phyloP scores from a whole-genome alignment of 2,329 filamentous ascomycete species.

The Aspergillus ustus region DNA sequence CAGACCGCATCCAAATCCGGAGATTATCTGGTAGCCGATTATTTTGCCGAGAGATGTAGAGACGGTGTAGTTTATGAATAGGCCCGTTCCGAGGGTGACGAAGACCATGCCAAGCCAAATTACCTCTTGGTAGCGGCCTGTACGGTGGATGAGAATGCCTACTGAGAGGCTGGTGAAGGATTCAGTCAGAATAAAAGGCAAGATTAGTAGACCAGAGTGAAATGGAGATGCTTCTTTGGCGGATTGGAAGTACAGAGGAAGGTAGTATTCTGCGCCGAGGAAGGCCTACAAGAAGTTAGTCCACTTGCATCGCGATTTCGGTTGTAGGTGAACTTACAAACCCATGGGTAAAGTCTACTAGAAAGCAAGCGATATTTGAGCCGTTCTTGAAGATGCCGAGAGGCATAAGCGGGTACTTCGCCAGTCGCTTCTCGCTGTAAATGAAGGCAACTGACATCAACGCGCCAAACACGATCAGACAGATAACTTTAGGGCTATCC shows the following conservation, averaged over 20 bases:
- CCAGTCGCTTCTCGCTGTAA: slow-evolving; percentile 66
- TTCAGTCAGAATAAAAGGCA: slow-evolving; percentile 61
- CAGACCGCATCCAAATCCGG: slow-evolving; percentile 56
- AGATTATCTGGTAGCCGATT: slow-evolving; percentile 56
- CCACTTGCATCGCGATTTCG: not conserved
- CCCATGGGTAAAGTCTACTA: slow-evolving; percentile 53
- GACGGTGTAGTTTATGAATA: slow-evolving; percentile 50
- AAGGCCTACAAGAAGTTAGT: slow-evolving; percentile 56
- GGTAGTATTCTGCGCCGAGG: slow-evolving; percentile 69
- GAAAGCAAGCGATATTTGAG: slow-evolving; percentile 63
- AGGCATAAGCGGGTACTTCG: slow-evolving; percentile 71
- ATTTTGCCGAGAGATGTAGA: slow-evolving; percentile 46
- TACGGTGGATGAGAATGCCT: slow-evolving; percentile 57
- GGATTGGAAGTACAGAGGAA: slow-evolving; percentile 75
- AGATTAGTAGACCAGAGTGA: slow-evolving; percentile 61
- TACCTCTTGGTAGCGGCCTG: slow-evolving; percentile 53
- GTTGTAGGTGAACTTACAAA: slow-evolving; percentile 37
- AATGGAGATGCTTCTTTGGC: slow-evolving; percentile 66
- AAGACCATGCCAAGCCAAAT: slow-evolving; percentile 51
- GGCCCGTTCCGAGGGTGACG: slow-evolving; percentile 52
- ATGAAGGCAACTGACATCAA: slow-evolving; percentile 59
- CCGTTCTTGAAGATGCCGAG: slow-evolving; percentile 61
- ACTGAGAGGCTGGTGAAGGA: slow-evolving; percentile 51
- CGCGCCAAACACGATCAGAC: slow-evolving; percentile 57
- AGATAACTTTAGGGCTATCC: slow-evolving; percentile 60